Evolutionary conservation across 2,329 filamentous ascomycete species (phyloP), one percentile per base, ranked within the genome.

Genomic region (Cytospora piceicola): DNA sequence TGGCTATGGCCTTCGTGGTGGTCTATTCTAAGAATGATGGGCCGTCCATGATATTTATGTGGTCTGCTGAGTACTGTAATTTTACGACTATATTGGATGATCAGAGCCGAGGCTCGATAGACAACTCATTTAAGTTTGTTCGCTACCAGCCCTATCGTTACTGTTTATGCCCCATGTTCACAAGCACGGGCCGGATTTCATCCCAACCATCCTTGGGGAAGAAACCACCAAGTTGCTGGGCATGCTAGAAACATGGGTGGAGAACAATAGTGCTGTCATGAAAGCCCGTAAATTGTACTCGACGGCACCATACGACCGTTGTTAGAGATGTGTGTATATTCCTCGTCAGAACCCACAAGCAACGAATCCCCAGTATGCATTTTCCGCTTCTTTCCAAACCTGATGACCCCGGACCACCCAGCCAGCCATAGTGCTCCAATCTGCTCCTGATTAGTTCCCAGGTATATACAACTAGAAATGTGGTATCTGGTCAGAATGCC

Each of bases 401-500:
- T 14, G 46, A 22, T 12, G 11, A 49, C 11, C 22, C 22, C n/a
- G n/a, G 14, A 49, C 46, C 46, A 49, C 46, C 46, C 46, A 49
- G 11, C n/a, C 39, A 42, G 39, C 46, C 46, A 49, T 12, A 12
- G n/a, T 49, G n/a, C 46, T 22, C 46, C n/a, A 24, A 20, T 22
- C 46, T 49, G n/a, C 46, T 49, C 46, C 46, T 49, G 46, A 49
- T 49, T 11, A 49, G 4, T 22, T 24, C 46, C 46, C 46, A 49
- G n/a, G 46, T 49, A 49, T 49, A 24, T 49, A 49, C 46, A 49
- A 24, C 46, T 49, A n/a, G 46, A 49, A 22, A 49, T 4, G 46
- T 49, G 46, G 46, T 49, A 49, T 49, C 46, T 49, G 46, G 46
- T 24, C 46, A 49, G n/a, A 49, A 49, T 8, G 46, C 46, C 46